Percentiles rank a stretch among this genome's conserved stretches.
Evolutionary conservation across 1,139 yeast genomes (phyloP).

Genomic region (Scheffersomyces segobiensis): DNA sequence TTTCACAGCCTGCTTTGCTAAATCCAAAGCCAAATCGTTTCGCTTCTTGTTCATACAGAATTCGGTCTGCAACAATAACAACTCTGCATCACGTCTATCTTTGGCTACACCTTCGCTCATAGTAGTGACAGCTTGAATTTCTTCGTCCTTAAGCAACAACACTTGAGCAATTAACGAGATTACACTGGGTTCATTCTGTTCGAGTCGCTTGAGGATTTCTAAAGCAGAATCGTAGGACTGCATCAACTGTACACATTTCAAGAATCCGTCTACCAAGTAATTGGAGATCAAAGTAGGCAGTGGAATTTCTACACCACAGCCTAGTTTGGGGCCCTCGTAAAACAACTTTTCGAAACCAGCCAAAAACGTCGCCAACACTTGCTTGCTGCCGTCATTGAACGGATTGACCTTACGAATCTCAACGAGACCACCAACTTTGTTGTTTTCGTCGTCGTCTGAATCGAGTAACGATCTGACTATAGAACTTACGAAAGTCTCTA

Average conservation of each 20-base stretch:
- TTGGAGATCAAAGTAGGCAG: constrained; percentile 70
- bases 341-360: constrained; percentile 62
- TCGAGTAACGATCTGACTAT: constrained; percentile 68
- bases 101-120: constrained; percentile 60
- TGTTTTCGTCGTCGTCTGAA: constrained; percentile 64
- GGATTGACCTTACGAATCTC: constrained; percentile 57
- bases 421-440: constrained; percentile 52
- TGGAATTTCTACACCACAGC: constrained; percentile 70
- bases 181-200: constrained; percentile 48
- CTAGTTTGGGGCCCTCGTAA: constrained; percentile 62
- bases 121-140: constrained; percentile 70
- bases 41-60: constrained; percentile 68
- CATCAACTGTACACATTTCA: constrained; percentile 64
- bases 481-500: constrained; percentile 70
- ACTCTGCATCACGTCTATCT: constrained; percentile 64
- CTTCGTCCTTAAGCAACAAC: constrained; percentile 62
- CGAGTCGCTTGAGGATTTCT: constrained; percentile 48
- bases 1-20: constrained; percentile 75
- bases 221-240: constrained; percentile 62
- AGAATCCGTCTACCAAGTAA: constrained; percentile 73
- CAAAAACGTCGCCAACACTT: constrained; percentile 56
- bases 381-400: constrained; percentile 45
- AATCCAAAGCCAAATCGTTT: constrained; percentile 69
- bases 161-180: constrained; percentile 58
- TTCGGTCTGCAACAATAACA: constrained; percentile 63